Evolutionary conservation across 371 early-diverging fungal genomes (phyloP).

Genomic region (Mucor sp.): DNA sequence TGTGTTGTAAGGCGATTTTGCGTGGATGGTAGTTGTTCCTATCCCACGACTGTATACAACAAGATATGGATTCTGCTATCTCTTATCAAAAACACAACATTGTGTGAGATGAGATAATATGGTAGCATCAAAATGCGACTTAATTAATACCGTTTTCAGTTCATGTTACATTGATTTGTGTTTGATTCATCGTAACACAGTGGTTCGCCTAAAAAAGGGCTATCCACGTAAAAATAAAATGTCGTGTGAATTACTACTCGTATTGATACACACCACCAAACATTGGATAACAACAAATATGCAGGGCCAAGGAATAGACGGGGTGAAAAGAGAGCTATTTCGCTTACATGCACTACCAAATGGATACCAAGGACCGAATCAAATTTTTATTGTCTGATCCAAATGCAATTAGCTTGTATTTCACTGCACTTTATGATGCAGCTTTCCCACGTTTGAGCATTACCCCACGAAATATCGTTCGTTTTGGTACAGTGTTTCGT

Average conservation of each 20-base stretch:
- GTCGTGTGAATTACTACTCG: neutral
- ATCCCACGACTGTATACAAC: conserved; percentile 1
- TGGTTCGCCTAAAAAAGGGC: neutral
- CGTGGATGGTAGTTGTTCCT: neutral
- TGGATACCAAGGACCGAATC: conserved; percentile 1
- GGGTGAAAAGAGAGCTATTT: no score
- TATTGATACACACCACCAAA: neutral
- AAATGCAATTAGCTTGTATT: neutral
- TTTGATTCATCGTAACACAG: neutral
- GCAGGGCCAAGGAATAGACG: neutral
- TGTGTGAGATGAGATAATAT: conserved; percentile 4
- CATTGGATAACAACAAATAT: neutral
- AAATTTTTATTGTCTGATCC: neutral
- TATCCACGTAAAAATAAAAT: neutral
- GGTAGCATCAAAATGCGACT: neutral
- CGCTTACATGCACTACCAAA: neutral
- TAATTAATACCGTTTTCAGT: conserved; percentile 1
- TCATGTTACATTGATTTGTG: neutral
- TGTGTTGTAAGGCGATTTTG: neutral
- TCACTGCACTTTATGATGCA: neutral
- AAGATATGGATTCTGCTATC: neutral
- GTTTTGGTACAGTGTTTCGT: neutral
- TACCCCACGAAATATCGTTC: neutral
- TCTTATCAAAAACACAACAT: neutral
- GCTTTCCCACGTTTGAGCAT: neutral